phyloP scores from a whole-genome alignment of 169 alveolate genomes.

The Plasmodium ovale region DNA sequence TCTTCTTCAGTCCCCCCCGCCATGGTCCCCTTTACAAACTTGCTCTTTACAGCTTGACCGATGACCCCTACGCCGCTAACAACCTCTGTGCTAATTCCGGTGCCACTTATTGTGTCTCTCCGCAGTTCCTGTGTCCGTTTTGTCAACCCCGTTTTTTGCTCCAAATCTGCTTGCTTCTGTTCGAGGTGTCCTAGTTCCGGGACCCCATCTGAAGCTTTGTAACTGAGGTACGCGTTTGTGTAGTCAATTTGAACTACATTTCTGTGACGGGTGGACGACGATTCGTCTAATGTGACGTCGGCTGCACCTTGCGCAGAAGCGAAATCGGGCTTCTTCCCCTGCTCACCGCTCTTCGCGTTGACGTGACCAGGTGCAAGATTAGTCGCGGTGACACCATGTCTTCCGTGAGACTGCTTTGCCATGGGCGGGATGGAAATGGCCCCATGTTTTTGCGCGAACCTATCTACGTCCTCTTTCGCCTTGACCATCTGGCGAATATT shows the following conservation, averaged over 20 bases:
- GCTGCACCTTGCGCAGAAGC: not conserved
- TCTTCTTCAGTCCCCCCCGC: too few species aligned
- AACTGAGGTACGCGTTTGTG: slow-evolving; percentile 31
- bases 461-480: slow-evolving; percentile 58
- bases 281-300: too few species aligned
- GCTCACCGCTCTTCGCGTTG: not conserved
- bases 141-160: too few species aligned
- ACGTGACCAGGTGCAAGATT: not conserved
- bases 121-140: too few species aligned
- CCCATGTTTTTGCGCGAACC: slow-evolving; percentile 27
- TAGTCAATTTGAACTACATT: slow-evolving; percentile 50
- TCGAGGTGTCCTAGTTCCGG: not conserved
- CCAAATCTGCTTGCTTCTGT: too few species aligned
- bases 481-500: slow-evolving; percentile 40
- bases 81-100: too few species aligned
- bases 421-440: not conserved
- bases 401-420: not conserved
- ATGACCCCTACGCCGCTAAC: too few species aligned
- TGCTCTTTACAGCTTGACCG: too few species aligned
- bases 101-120: too few species aligned
- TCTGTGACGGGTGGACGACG: too few species aligned
- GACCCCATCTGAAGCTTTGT: slow-evolving; percentile 4
- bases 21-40: too few species aligned
- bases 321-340: not conserved
- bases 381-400: not conserved